A percentile compares a stretch with the other conserved stretches of the same genome.
phyloP scores from a whole-genome alignment of 352 stramenopile species.

The Globisporangium polare region DNA sequence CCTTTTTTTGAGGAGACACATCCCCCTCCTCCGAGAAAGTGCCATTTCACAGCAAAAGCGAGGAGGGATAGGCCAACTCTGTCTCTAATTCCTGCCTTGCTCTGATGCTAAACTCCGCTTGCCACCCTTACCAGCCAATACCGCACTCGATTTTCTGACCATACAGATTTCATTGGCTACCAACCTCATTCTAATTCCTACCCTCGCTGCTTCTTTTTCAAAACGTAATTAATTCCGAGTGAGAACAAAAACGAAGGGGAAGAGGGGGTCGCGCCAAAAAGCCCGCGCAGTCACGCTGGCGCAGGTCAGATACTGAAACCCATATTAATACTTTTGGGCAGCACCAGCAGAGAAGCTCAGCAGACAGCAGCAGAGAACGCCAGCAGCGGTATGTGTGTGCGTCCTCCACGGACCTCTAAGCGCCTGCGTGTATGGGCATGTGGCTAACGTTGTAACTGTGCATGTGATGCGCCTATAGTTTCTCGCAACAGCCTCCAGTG shows the following conservation, averaged over 20 bases:
- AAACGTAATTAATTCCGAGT: not conserved
- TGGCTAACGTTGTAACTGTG: not conserved
- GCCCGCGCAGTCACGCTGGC: not conserved
- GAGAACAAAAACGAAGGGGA: not conserved
- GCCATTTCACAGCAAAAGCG: not conserved
- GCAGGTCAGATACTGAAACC: not conserved
- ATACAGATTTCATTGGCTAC: not conserved
- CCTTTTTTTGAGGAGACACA: not conserved
- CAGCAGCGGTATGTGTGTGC: not conserved
- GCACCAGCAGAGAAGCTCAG: not conserved
- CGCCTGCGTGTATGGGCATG: not conserved
- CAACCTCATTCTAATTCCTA: not conserved
- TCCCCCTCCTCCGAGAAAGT: constrained; percentile 2
- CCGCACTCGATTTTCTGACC: not conserved
- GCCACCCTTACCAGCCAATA: not conserved
- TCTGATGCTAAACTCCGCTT: not conserved
- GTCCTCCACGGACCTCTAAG: not conserved
- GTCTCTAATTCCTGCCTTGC: not conserved
- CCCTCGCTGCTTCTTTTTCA: not conserved
- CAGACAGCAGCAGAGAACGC: not conserved
- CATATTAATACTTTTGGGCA: not conserved
- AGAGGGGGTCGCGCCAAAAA: not conserved
- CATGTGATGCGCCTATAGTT: not conserved
- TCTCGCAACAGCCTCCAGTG: not conserved
- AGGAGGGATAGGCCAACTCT: not conserved